A percentile compares a stretch with the other conserved stretches of the same genome.
Conservation (phyloP, 495 filamentous ascomycete genomes). For the Usnea hakonensis region DNA sequence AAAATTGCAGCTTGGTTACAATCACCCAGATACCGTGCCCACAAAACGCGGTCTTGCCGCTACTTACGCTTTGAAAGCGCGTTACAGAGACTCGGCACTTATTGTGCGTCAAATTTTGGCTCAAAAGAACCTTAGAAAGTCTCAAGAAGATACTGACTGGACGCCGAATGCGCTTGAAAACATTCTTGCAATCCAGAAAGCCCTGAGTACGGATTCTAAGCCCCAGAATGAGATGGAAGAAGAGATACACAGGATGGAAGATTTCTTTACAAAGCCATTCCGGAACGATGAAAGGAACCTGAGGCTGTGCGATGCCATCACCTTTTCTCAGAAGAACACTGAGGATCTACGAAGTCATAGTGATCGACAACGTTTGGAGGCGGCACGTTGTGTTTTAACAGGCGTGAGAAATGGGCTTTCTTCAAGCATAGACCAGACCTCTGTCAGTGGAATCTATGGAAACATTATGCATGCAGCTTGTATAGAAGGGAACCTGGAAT, state of each 20-base stretch:
- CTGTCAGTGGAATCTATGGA: too few relatives aligned
- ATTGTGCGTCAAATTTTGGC: neutral
- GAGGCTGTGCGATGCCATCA: neutral
- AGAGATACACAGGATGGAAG: neutral
- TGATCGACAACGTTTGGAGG: neutral
- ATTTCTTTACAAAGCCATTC: neutral
- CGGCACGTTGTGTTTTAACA: neutral
- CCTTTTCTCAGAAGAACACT: neutral
- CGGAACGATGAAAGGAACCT: neutral
- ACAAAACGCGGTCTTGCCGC: conserved; percentile 5
- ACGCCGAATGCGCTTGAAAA: neutral
- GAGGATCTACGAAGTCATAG: neutral
- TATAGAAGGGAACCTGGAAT: too few relatives aligned
- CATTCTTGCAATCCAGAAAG: neutral
- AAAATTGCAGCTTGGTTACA: neutral
- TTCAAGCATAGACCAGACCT: too few relatives aligned
- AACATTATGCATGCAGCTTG: too few relatives aligned
- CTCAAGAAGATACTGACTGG: neutral
- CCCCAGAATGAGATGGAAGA: neutral
- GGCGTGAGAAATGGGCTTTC: neutral
- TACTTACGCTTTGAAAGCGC: conserved; percentile 4
- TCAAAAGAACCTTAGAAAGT: neutral
- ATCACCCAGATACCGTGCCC: conserved; percentile 3
- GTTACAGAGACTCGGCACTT: neutral
- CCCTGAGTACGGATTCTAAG: neutral